Evolutionary conservation across 345 rosid species (phyloP), one percentile per base, ranked within the genome.

Genomic region (Syzygium jambos): DNA sequence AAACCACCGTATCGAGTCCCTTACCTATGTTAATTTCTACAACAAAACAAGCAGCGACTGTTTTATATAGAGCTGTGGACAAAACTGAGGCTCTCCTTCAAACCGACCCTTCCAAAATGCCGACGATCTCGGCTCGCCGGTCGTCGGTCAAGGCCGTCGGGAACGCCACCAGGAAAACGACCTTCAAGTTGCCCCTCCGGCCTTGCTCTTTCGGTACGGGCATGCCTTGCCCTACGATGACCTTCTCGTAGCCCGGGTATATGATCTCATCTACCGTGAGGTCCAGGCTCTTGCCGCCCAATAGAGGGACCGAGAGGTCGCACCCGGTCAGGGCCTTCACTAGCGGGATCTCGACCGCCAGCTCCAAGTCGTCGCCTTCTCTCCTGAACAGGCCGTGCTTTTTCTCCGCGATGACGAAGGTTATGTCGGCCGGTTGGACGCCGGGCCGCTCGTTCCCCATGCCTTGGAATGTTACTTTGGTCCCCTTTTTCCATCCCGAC

Each of bases 401-500:
- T 89, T 93, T 93, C 94, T 96, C 98, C 0, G 89, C 90, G 11
- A 97, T 87, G 85, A 94, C 86, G 19, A 97, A 96, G 3, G 92
- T 93, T 43, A 97, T 78, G 53, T 97, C 98, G 1, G 97, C 95
- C 0, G 98, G 93, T n/a, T 63, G 89, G 57, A 87, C 84, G 2
- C 97, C 96, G n/a, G 92, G 91, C 54, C 91, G 90, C 92, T 97
- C 96, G 57, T 88, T 94, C 49, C 96, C 98, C 93, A 88, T 94
- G 9, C 97, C 96, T 91, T 95, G 94, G n/a, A 97, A 97, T 77
- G 98, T 97, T 25, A 95, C 91, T 92, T 90, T 94, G 1, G 98
- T 97, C 68, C 98, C 98, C 22, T 89, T 90, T 89, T 91, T 96
- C 99, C 99, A 97, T 78, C 98, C 99, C 5, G 99, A 92, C 92